Percentiles rank a stretch among this genome's conserved stretches.
These are phyloP conservation scores for Cornus controversa DNA, from an alignment of 148 eudicot genomes.

Conservation along the genomic window DNA sequence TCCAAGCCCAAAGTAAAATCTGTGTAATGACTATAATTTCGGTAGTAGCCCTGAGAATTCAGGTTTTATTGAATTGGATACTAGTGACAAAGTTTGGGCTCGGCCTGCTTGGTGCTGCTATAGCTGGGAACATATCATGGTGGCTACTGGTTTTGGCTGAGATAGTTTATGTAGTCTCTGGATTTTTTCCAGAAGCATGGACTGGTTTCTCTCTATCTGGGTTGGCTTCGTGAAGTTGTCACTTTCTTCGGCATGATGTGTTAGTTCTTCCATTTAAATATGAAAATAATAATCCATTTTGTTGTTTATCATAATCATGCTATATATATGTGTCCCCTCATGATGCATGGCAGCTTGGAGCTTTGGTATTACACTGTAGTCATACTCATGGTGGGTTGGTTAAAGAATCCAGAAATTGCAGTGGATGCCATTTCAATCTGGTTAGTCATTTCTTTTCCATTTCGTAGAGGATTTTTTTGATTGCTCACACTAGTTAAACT, in stretches of 20 bases:
- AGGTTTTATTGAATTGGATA: constrained; percentile 28
- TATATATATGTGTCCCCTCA: neutral
- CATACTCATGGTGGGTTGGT: constrained; percentile 53
- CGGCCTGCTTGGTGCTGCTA: constrained; percentile 38
- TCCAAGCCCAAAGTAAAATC: constrained; percentile 31
- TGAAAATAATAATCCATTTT: neutral
- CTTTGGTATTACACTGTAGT: constrained; percentile 45
- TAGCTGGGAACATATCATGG: constrained; percentile 37
- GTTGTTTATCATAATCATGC: neutral
- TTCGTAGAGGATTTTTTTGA: too few species aligned
- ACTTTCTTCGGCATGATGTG: constrained; percentile 33
- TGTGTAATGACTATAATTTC: constrained; percentile 34
- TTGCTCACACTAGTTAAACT: neutral
- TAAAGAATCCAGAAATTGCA: constrained; percentile 46
- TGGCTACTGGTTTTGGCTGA: constrained; percentile 32
- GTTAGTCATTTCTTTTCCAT: constrained; percentile 21
- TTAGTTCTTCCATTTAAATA: too few species aligned
- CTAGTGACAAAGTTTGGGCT: constrained; percentile 15
- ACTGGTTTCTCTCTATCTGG: constrained; percentile 29
- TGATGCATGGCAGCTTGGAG: constrained; percentile 45
- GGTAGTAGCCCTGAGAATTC: constrained; percentile 18
- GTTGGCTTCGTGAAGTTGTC: constrained; percentile 29
- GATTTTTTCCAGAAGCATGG: constrained; percentile 34
- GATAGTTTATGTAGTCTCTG: constrained; percentile 29
- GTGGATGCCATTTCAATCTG: constrained; percentile 51